Evolutionary conservation across 2,329 filamentous ascomycete genomes (phyloP), one percentile per base, ranked within the genome.

Genomic region (Penicillium janthinellum): DNA sequence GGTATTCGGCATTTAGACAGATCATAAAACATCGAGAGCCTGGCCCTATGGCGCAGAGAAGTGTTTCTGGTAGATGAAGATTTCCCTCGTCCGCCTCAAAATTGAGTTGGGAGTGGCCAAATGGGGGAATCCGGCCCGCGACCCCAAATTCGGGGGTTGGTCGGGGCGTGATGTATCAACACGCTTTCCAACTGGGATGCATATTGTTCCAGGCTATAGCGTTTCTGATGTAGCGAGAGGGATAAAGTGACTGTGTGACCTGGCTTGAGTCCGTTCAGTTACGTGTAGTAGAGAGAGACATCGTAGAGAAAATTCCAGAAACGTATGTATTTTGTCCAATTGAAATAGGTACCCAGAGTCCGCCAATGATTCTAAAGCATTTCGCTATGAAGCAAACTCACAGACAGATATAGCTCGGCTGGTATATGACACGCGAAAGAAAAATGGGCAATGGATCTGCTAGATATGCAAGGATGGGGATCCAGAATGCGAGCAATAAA

Each of bases 381-480:
- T 17, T n/a, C 50, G 50, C 50, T 53, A 41, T 31, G 37, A 44
- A 20, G 11, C n/a, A 42, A 53, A 45, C 8, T 4, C 7, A 53
- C 20, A 45, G 15, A 47, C 52, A 54, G 35, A 20, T 45, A 35
- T 34, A 25, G 25, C 52, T 45, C n/a, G 17, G 31, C 17, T 47
- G 41, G 52, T 54, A 54, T 54, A 54, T 54, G 41, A 54, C 41
- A 45, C 38, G 41, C 20, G 35, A 48, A 56, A 39, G 35, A 49
- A 34, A 28, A 39, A 20, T 8, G 45, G 45, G 20, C 11, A 35
- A 28, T 39, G 35, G 25, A 35, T 42, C 49, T 42, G 59, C 41
- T 56, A 55, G 53, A 63, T 59, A 66, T 64, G 61, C 64, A 64
- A 44, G 50, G 37, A 58, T 17, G n/a, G 41, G 57, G 6, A 58